These are phyloP conservation scores for Zygosaccharomyces bisporus DNA, from an alignment of 805 yeast species.

Conservation along the genomic window DNA sequence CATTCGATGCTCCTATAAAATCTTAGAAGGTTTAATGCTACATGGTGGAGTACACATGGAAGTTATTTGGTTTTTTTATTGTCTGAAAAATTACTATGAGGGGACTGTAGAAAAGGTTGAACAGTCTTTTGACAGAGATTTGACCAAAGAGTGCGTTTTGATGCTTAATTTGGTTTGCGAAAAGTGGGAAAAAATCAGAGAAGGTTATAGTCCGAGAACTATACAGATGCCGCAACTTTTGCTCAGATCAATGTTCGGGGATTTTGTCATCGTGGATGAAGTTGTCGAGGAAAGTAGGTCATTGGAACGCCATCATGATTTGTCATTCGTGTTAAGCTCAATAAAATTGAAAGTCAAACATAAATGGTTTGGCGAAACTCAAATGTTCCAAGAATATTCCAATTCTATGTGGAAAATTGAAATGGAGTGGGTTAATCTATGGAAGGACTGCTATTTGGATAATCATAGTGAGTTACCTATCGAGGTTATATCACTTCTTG, in stretches of 20 bases:
- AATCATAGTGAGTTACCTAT: slow-evolving; percentile 11
- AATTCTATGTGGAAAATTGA: slow-evolving; percentile 15
- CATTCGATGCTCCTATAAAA: slow-evolving; percentile 36
- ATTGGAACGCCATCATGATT: slow-evolving; percentile 16
- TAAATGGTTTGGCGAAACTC: slow-evolving; percentile 10
- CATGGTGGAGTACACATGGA: slow-evolving; percentile 45
- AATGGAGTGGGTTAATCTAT: slow-evolving; percentile 14
- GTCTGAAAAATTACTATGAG: slow-evolving; percentile 33
- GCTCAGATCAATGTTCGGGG: slow-evolving; percentile 10
- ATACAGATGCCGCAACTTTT: slow-evolving; percentile 11
- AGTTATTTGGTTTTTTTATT: slow-evolving; percentile 42
- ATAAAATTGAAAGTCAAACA: slow-evolving; percentile 17
- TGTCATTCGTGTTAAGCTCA: slow-evolving; percentile 14
- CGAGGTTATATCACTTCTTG: slow-evolving; percentile 2
- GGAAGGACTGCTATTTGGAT: slow-evolving; percentile 18
- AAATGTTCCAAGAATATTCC: slow-evolving; percentile 1
- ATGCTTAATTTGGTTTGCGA: slow-evolving; percentile 10
- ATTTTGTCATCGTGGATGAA: slow-evolving; percentile 8
- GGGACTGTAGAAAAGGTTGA: slow-evolving; percentile 1
- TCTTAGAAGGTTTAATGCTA: slow-evolving; percentile 42
- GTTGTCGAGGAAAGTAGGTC: slow-evolving; percentile 12
- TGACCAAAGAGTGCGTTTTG: slow-evolving; percentile 12
- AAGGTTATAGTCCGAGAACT: slow-evolving; percentile 1
- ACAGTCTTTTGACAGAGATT: slow-evolving; percentile 1
- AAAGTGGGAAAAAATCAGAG: slow-evolving; percentile 11